Evolutionary conservation across 371 early-diverging fungal genomes (phyloP), one percentile per base, ranked within the genome.

Genomic region (Quaeritorhiza haematococci): DNA sequence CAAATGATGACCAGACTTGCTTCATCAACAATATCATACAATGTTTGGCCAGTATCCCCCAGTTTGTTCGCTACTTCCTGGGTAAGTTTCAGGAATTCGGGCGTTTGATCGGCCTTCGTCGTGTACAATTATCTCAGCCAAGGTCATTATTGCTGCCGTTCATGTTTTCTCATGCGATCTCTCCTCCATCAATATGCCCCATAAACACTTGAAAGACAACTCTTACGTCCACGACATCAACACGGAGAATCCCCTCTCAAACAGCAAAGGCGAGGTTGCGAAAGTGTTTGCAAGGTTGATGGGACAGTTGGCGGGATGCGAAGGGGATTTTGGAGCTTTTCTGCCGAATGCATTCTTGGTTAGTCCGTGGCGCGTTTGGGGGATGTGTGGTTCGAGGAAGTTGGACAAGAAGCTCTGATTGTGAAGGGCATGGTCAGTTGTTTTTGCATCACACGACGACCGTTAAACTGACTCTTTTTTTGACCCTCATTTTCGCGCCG

Each of bases 31-130:
- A 26, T 28, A 56, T 55, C 7, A 28, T 56, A 7, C 56, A 56
- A 56, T 56, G 56, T 35, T 28, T 56, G 6, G 33, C 28, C 7
- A 56, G 28, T 24, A n/a, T 55, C 10, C 27, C 21, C 5, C 8
- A 21, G 10, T 55, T 56, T 53, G 55, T 56, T 29, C 21, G 51
- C 7, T 56, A 56, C 54, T 56, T 56, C 23, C 29, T 56, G 26
- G 28, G 56, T 56, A 56, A 50, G 28, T 50, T n/a, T n/a, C n/a
- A n/a, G n/a, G n/a, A n/a, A n/a, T n/a, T n/a, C n/a, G n/a, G n/a
- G n/a, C n/a, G n/a, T n/a, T n/a, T 7, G 7, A 7, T 30, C 10
- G 23, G 19, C 7, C 32, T 30, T 50, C 13, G 19, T 38, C 38
- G 13, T 38, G 19, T 19, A 13, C 19, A 38, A 38, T 38, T 38